phyloP scores from a whole-genome alignment of 306 rosid genomes.

The Lathyrus oleraceus region DNA sequence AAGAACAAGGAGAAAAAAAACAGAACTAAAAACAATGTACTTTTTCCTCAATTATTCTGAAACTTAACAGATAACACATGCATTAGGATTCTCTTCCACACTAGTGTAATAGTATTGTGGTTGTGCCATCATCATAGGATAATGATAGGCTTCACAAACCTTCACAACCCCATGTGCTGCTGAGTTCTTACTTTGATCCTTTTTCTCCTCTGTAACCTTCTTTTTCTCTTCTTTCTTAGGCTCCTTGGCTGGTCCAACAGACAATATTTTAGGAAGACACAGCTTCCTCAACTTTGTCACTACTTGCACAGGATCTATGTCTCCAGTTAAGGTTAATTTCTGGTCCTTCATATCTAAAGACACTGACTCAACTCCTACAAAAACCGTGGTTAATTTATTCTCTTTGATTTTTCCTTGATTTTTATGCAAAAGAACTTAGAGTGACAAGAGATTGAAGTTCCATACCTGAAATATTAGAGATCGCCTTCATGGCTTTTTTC shows the following conservation, averaged over 20 bases:
- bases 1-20: background rate
- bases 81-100: slow-evolving; percentile 65
- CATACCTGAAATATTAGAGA: slow-evolving; percentile 64
- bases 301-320: slow-evolving; percentile 56
- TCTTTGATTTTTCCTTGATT: background rate
- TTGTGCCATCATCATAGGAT: slow-evolving; percentile 5
- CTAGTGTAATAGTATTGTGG: slow-evolving; percentile 35
- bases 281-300: slow-evolving; percentile 66
- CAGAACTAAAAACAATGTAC: background rate
- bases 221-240: slow-evolving; percentile 39
- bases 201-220: slow-evolving; percentile 17
- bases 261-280: slow-evolving; percentile 46
- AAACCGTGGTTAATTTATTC: background rate
- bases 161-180: background rate
- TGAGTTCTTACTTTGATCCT: slow-evolving; percentile 23
- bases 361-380: slow-evolving; percentile 72
- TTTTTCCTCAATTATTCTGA: background rate
- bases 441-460: background rate
- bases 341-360: slow-evolving; percentile 55
- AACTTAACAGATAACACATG: slow-evolving; percentile 62
- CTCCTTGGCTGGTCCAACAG: slow-evolving; percentile 68
- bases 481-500: slow-evolving; percentile 60
- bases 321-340: slow-evolving; percentile 65
- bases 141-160: background rate
- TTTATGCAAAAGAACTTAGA: background rate